These are phyloP conservation scores for Raddia guianensis DNA, from an alignment of 176 grass and related monocot genomes.

Conservation along the genomic window DNA sequence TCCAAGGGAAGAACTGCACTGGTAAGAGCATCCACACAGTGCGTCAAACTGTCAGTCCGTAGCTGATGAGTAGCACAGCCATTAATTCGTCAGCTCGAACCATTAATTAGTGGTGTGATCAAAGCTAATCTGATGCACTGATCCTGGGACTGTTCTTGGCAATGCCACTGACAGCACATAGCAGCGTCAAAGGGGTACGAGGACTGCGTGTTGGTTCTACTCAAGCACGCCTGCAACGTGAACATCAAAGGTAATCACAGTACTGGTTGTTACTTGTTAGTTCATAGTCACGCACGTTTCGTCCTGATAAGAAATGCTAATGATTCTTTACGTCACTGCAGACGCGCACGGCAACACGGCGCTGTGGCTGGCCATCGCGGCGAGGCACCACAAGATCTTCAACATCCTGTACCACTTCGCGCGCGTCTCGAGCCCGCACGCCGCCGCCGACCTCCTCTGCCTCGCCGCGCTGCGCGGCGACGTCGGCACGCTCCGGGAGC, in stretches of 20 bases:
- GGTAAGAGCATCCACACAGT: constrained; percentile 36
- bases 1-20: constrained; percentile 84
- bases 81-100: not conserved
- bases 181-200: constrained; percentile 87
- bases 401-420: constrained; percentile 73
- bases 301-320: constrained; percentile 16
- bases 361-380: constrained; percentile 69
- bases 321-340: not conserved
- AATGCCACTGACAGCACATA: constrained; percentile 65
- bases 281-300: not conserved
- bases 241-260: constrained; percentile 59
- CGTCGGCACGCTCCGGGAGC: constrained; percentile 65
- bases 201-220: constrained; percentile 76
- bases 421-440: constrained; percentile 51
- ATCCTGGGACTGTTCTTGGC: not conserved
- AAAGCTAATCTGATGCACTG: not conserved
- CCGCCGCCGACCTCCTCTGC: constrained; percentile 70
- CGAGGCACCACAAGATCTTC: constrained; percentile 83
- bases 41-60: too few species aligned
- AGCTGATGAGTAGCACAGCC: not conserved
- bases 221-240: constrained; percentile 75
- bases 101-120: not conserved
- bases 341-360: constrained; percentile 70
- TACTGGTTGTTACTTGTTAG: not conserved
- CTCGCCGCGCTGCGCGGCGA: constrained; percentile 63